Evolutionary conservation across 129 eudicot species (phyloP), one percentile per base, ranked within the genome.

Genomic region (Flaveria sonorensis): DNA sequence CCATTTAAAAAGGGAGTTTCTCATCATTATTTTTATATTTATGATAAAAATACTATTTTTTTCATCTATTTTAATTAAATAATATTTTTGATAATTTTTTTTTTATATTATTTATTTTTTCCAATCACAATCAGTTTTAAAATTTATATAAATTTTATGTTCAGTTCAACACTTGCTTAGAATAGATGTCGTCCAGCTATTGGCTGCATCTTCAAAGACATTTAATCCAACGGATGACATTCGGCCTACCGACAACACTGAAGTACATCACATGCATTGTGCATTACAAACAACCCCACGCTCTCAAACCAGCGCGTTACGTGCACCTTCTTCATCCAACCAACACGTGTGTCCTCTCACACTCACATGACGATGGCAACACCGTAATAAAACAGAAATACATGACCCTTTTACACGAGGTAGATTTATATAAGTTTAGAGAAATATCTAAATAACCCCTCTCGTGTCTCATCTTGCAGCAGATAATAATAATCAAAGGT

Each of bases 401-500:
- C 21, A 6, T 21, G 73, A 74, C 83, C 66, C 18, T 24, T 81
- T 77, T 61, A 2, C 10, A 23, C 6, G 3, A 1, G 23, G 0
- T 6, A 10, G 32, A 16, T 10, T 13, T 43, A 43, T 75, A 83
- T 77, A 74, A 53, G 73, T 45, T n/a, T 28, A n/a, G 53, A 10
- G n/a, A 5, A 72, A 74, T 14, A 80, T 83, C 79, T 77, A 47
- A 28, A 55, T 48, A 42, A 45, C 0, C 2, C 18, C 80, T 52
- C 70, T 72, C 55, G 81, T 64, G 72, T 55, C 87, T 77, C 86
- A 66, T 79, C 77, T 77, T 79, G 65, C 75, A 69, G 76, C 65
- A 78, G 83, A 83, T 79, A 79, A 55, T 55, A 18, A 56, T n/a
- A 56, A 56, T 55, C 79, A 77, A 86, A 66, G 87, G 90, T 84